Conservation (phyloP, 495 filamentous ascomycete genomes). For the Daldinia decipiens region DNA sequence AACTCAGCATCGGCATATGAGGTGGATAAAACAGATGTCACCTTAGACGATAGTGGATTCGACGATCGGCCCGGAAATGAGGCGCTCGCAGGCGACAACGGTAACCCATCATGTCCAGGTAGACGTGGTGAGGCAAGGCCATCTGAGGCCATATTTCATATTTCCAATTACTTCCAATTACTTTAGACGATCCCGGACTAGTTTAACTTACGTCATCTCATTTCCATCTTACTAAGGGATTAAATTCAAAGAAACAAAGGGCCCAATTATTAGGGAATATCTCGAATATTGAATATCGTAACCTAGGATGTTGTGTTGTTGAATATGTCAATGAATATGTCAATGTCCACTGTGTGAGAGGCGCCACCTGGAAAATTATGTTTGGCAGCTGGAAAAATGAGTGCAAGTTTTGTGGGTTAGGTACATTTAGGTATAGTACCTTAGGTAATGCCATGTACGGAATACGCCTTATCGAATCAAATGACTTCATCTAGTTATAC, state of each 20-base stretch:
- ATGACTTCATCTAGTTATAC: constrained; percentile 43
- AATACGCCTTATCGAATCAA: not conserved
- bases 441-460: too few relatives aligned
- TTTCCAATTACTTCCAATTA: constrained; percentile 31
- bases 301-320: not conserved
- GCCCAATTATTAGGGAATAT: not conserved
- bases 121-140: constrained; percentile 40
- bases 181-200: not conserved
- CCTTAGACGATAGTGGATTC: constrained; percentile 75
- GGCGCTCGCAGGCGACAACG: constrained; percentile 34
- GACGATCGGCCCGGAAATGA: constrained; percentile 24
- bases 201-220: constrained; percentile 13
- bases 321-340: not conserved
- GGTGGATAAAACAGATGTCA: constrained; percentile 85
- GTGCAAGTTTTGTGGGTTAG: not conserved
- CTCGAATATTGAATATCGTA: not conserved
- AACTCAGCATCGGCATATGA: constrained; percentile 95
- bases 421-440: too few relatives aligned
- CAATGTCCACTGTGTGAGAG: not conserved
- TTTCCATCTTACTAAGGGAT: constrained; percentile 4
- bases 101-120: constrained; percentile 39
- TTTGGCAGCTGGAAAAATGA: constrained; percentile 22
- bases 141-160: constrained; percentile 43
- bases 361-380: constrained; percentile 26
- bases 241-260: not conserved